Percentiles rank a stretch among this genome's conserved stretches.
These are phyloP conservation scores for Pythium rishiriense DNA, from an alignment of 352 stramenopile species.

Conservation along the genomic window DNA sequence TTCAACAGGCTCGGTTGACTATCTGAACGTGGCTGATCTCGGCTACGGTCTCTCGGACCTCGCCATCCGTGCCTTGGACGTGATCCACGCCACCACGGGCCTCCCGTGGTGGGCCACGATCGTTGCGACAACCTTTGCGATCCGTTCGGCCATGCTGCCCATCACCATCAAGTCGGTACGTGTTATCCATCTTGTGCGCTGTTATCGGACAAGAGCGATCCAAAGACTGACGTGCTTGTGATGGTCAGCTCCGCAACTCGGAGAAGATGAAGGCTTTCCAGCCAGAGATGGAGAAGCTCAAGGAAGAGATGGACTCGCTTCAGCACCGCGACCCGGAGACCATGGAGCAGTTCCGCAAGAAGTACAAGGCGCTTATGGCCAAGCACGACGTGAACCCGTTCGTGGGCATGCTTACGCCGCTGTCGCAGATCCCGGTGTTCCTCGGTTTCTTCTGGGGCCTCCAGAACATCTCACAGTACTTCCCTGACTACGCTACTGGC, in stretches of 20 bases:
- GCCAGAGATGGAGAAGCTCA: slow-evolving; percentile 83
- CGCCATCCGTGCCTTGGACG: slow-evolving; percentile 70
- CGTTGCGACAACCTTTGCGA: slow-evolving; percentile 74
- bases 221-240: not conserved
- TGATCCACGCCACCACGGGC: slow-evolving; percentile 77
- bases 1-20: slow-evolving; percentile 47
- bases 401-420: slow-evolving; percentile 63
- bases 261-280: slow-evolving; percentile 84
- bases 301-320: slow-evolving; percentile 60
- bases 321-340: slow-evolving; percentile 47
- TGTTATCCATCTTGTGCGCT: not conserved
- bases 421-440: slow-evolving; percentile 81
- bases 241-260: slow-evolving; percentile 73
- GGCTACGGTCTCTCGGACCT: slow-evolving; percentile 74
- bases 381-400: slow-evolving; percentile 84
- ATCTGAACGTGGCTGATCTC: slow-evolving; percentile 56
- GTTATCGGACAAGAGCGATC: not conserved
- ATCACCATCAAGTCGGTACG: slow-evolving; percentile 79
- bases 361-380: slow-evolving; percentile 81
- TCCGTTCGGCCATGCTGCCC: slow-evolving; percentile 73
- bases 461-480: slow-evolving; percentile 78
- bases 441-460: slow-evolving; percentile 87
- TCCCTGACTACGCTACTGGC: slow-evolving; percentile 70
- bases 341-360: slow-evolving; percentile 59
- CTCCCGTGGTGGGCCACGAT: slow-evolving; percentile 89